Base-by-base conservation (phyloP, 2,329 filamentous ascomycete species). In the Trichoderma breve region DNA sequence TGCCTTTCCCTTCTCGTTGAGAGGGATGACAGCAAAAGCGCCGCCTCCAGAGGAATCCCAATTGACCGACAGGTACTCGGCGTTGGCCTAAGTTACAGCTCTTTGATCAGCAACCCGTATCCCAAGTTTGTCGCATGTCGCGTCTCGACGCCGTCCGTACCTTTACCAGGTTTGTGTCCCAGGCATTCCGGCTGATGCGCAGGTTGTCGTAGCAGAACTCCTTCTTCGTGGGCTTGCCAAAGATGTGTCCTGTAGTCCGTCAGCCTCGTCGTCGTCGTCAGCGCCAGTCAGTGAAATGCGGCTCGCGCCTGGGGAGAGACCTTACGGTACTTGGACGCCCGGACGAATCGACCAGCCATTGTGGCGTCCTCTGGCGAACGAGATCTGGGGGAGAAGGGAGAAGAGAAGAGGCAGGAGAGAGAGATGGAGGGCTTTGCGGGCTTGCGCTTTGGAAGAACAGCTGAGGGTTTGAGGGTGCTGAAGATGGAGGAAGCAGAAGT, bases 121-220 rank as follows among this genome's bases (percentile, higher is more conserved):
- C 43, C 15, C 39, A 24, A 62, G 12, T 51, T 39, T 36, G 43
- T 51, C 30, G 62, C 55, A 39, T 30, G 58, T 47, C 65, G 34
- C 65, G 65, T 68, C 65, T 60, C 55, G 34, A 21, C 14, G 24
- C 39, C n/a, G 57, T 58, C 28, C 87, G 82, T 83, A 97, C 94
- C 92, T 98, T 98, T 85, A 98, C 89, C 80, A 99, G 86, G 85
- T 99, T 99, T 79, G 95, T 98, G 83, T 99, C 96, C 96, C 96
- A 99, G 71, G 96, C 96, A 90, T 99, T 99, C 84, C 92, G 93
- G 80, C 94, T 98, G 83, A 99, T 94, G 81, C 94, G 93, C 77
- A 99, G 86, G 83, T 98, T 98, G 84, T 99, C 96, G 85, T 98
- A 99, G 87, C 95, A 98, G 88, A 93, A 93, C 83, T 99, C 96